Evolutionary conservation across 805 yeast species (phyloP).

Genomic region (Kodamaea neixiangensis): DNA sequence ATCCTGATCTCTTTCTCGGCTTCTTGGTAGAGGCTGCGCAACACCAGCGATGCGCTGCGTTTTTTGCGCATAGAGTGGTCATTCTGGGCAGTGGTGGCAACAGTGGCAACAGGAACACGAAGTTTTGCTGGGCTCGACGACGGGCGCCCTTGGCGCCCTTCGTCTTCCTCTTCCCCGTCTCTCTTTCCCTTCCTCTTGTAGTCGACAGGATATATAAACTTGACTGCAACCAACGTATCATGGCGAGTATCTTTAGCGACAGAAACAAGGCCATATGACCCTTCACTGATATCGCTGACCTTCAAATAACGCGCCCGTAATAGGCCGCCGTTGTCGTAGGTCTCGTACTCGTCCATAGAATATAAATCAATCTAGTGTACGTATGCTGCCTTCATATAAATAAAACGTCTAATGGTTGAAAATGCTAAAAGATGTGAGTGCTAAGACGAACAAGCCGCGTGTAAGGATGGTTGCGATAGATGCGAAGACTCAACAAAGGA

Average conservation of each 20-base stretch:
- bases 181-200: conserved; percentile 25
- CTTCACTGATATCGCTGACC: conserved; percentile 79
- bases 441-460: no score
- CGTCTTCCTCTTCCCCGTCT: background rate
- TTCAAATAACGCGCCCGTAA: conserved; percentile 65
- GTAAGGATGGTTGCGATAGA: background rate
- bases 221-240: conserved; percentile 72
- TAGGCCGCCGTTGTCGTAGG: conserved; percentile 43
- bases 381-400: background rate
- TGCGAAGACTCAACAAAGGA: background rate
- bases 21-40: conserved; percentile 46
- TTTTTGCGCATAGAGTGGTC: conserved; percentile 8
- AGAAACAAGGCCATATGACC: conserved; percentile 91
- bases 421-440: background rate
- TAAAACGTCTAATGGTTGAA: background rate
- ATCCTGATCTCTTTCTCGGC: conserved; percentile 70
- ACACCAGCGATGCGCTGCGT: conserved; percentile 21
- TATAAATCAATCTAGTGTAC: background rate
- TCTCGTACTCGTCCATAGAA: conserved; percentile 41
- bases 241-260: conserved; percentile 70
- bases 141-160: conserved; percentile 16
- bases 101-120: conserved; percentile 16
- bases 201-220: conserved; percentile 70
- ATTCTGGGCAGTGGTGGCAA: no score
- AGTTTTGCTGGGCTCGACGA: conserved; percentile 40